phyloP scores from a whole-genome alignment of 148 eudicot species.

The Dysphania ambrosioides region DNA sequence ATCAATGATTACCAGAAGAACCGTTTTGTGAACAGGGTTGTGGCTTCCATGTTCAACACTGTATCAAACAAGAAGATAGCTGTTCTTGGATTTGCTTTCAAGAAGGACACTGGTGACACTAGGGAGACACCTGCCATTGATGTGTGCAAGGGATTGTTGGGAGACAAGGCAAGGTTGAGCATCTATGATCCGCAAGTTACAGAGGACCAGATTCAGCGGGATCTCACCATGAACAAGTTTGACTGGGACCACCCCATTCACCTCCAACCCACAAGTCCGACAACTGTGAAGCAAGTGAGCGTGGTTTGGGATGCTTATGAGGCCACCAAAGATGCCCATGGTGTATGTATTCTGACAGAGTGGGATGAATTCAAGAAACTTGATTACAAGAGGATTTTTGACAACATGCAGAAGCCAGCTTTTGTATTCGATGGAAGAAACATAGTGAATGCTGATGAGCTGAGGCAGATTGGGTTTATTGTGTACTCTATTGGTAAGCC shows the following conservation, averaged over 20 bases:
- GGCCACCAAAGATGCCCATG: slow-evolving; percentile 74
- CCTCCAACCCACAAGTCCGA: slow-evolving; percentile 60
- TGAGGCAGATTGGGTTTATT: slow-evolving; percentile 67
- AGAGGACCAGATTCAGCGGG: slow-evolving; percentile 63
- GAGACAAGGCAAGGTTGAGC: slow-evolving; percentile 61
- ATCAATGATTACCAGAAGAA: slow-evolving; percentile 71
- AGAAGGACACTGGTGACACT: slow-evolving; percentile 72
- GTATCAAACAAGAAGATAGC: slow-evolving; percentile 73
- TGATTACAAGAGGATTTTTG: slow-evolving; percentile 57
- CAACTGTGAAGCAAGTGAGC: slow-evolving; percentile 62
- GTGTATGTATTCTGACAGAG: slow-evolving; percentile 62
- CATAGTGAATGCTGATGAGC: slow-evolving; percentile 39
- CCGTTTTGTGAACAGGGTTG: slow-evolving; percentile 66
- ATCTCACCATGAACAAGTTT: slow-evolving; percentile 59
- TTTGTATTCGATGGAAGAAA: slow-evolving; percentile 82
- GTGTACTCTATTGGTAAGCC: slow-evolving; percentile 86
- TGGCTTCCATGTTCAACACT: slow-evolving; percentile 75
- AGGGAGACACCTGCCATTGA: slow-evolving; percentile 77
- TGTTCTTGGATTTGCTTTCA: slow-evolving; percentile 66
- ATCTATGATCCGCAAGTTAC: slow-evolving; percentile 73
- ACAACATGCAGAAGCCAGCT: slow-evolving; percentile 82
- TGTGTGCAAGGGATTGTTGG: slow-evolving; percentile 64
- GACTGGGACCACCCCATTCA: slow-evolving; percentile 80
- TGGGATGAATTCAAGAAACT: slow-evolving; percentile 79
- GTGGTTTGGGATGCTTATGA: slow-evolving; percentile 69